Conservation (phyloP, 2,329 filamentous ascomycete genomes). For the Nannizzia gypsea region DNA sequence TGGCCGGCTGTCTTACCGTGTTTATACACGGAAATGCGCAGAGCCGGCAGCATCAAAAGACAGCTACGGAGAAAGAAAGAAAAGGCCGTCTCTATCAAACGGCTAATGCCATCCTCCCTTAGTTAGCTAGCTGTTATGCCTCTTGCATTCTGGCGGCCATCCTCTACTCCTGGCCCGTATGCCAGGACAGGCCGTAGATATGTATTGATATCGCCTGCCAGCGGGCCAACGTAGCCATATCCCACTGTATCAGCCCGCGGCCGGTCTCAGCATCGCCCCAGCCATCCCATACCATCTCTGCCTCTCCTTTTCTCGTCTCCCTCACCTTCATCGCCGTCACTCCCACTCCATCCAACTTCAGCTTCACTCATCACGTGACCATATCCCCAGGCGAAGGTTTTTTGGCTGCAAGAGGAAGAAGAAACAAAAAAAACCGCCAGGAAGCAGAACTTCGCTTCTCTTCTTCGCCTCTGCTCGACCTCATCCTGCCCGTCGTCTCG, state of each 20-base stretch:
- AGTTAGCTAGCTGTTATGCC: no score
- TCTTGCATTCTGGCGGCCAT: no score
- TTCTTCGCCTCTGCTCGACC: neutral
- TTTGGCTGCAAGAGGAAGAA: neutral
- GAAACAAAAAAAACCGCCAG: neutral
- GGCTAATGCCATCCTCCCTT: neutral
- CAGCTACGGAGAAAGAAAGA: neutral
- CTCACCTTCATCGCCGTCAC: neutral
- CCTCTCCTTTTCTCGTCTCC: neutral
- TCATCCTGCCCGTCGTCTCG: neutral
- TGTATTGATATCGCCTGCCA: no score
- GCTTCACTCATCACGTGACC: neutral
- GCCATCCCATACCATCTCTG: no score
- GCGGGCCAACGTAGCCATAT: no score
- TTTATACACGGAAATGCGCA: neutral
- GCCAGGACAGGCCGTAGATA: no score
- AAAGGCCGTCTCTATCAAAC: neutral
- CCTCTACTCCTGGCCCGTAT: no score
- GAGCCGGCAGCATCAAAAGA: neutral
- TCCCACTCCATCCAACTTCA: neutral
- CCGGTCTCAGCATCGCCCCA: no score
- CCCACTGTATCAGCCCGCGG: no score
- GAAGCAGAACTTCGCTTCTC: neutral
- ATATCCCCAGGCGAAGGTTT: neutral
- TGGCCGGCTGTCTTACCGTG: neutral